Base-by-base conservation (phyloP, 2,329 filamentous ascomycete genomes). In the Cyclaneusma minus region DNA sequence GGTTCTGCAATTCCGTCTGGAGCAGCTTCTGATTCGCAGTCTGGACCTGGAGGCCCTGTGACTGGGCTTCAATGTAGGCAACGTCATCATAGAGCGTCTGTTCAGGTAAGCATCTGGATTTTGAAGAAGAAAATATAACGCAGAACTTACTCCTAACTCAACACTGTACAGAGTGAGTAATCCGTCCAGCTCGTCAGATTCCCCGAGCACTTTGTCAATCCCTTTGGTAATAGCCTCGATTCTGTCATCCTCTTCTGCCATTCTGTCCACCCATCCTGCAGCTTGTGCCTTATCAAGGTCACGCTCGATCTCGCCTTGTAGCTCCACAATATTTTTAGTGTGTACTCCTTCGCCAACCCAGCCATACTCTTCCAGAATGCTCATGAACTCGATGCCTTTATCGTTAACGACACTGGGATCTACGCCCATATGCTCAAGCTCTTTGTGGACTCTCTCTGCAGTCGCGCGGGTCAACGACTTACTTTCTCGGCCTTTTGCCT, bases 131-230 rank as follows among this genome's bases (percentile, higher is more conserved):
- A 15, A 13, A 12, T 19, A 19, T 21, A 19, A 13, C 6, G 29
- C n/a, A n/a, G n/a, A 11, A 54, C 77, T 59, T 64, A 87, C 81
- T 42, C 82, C 83, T 34, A 98, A 62, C 50, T 98, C 89, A 14
- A 95, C 89, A 24, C 81, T 82, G 51, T 98, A 98, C 17, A 98
- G 56, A 1, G 89, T 98, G 27, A 98, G 59, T 20, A 98, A 62
- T 32, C 91, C 91, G 48, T 98, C 89, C 31, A 98, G 61, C 54
- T 95, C 87, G 41, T 98, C 91, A 43, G 89, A 95, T 54, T 98
- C 89, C 12, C 75, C 68, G 41, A 98, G 84, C n/a, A 84, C 80
- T 36, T 76, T 65, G 45, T 98, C 87, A 29, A 98, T 75, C 29
- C 92, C 73, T 30, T 60, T 68, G 41, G 87, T 84, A 39, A 98